Percentiles rank a stretch among this genome's conserved stretches.
These are phyloP conservation scores for Aureobasidium sp. DNA, from an alignment of 2,329 filamentous ascomycete genomes.

Conservation along the genomic window DNA sequence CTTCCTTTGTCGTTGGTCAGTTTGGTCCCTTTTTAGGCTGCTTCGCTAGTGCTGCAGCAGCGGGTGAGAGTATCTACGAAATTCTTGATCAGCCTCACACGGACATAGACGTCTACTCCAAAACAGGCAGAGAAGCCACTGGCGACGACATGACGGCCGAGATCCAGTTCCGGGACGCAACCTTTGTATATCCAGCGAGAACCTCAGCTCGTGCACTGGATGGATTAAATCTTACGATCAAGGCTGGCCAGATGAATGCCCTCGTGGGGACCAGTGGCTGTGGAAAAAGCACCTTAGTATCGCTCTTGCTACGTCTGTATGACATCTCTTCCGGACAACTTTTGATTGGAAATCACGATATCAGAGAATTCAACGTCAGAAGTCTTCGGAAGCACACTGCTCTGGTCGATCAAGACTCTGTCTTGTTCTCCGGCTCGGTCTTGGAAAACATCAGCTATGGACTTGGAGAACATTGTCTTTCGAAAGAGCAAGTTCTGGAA, in stretches of 20 bases:
- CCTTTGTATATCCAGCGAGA: slow-evolving; percentile 40
- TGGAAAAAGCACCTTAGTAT: slow-evolving; percentile 40
- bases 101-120: slow-evolving; percentile 34
- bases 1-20: slow-evolving; percentile 56
- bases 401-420: slow-evolving; percentile 40
- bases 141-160: slow-evolving; percentile 22
- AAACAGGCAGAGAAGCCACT: slow-evolving; percentile 21
- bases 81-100: slow-evolving; percentile 37
- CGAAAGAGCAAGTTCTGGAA: slow-evolving; percentile 22
- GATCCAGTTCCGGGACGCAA: slow-evolving; percentile 33
- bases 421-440: slow-evolving; percentile 39
- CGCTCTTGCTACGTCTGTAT: slow-evolving; percentile 38
- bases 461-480: slow-evolving; percentile 21
- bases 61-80: slow-evolving; percentile 40
- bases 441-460: slow-evolving; percentile 41
- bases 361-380: slow-evolving; percentile 31
- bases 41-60: slow-evolving; percentile 48
- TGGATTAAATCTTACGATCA: slow-evolving; percentile 31
- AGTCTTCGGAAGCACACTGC: slow-evolving; percentile 36
- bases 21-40: slow-evolving; percentile 57
- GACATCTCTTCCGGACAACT: slow-evolving; percentile 36
- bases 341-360: slow-evolving; percentile 34
- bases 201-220: slow-evolving; percentile 36
- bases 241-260: slow-evolving; percentile 37
- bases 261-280: slow-evolving; percentile 41